Conservation (phyloP, 2,329 filamentous ascomycete species). For the Claviceps cyperi region DNA sequence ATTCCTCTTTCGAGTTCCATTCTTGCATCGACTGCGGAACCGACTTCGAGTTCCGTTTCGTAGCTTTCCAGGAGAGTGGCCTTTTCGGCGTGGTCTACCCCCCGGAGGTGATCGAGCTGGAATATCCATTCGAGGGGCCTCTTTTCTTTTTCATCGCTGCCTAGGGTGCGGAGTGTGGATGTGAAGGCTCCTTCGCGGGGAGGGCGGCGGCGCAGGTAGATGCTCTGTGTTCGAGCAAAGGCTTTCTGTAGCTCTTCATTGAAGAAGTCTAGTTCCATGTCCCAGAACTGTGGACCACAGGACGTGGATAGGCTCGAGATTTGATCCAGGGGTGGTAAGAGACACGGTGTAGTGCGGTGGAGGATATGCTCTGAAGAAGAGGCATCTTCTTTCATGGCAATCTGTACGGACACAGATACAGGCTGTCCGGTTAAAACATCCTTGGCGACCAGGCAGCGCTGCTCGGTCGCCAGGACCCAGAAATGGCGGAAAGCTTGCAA, state of each 20-base stretch:
- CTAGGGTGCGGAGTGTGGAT: slow-evolving; percentile 60
- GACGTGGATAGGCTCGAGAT: slow-evolving; percentile 47
- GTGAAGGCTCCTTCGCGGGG: slow-evolving; percentile 55
- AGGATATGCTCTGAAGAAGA: slow-evolving; percentile 23
- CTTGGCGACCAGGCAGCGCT: slow-evolving; percentile 74
- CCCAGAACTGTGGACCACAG: slow-evolving; percentile 59
- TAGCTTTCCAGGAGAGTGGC: slow-evolving; percentile 42
- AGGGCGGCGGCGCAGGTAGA: slow-evolving; percentile 59
- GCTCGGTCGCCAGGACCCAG: slow-evolving; percentile 87
- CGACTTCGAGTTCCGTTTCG: slow-evolving; percentile 31
- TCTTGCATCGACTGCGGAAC: slow-evolving; percentile 52
- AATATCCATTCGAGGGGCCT: slow-evolving; percentile 64
- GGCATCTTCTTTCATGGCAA: slow-evolving; percentile 37
- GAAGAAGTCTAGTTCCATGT: slow-evolving; percentile 61
- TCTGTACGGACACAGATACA: slow-evolving; percentile 55
- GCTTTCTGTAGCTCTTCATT: slow-evolving; percentile 46
- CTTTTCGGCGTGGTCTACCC: slow-evolving; percentile 51
- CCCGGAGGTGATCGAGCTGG: slow-evolving; percentile 37
- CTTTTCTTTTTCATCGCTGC: slow-evolving; percentile 22
- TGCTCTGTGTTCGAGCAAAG: slow-evolving; percentile 52
- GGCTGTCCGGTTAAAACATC: slow-evolving; percentile 76
- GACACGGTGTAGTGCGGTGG: slow-evolving; percentile 39
- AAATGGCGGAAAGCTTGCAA: slow-evolving; percentile 94
- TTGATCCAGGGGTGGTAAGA: slow-evolving; percentile 49
- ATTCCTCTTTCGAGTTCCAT: slow-evolving; percentile 46